Base-by-base conservation (phyloP, 352 stramenopile genomes). In the Phytophthora pini region DNA sequence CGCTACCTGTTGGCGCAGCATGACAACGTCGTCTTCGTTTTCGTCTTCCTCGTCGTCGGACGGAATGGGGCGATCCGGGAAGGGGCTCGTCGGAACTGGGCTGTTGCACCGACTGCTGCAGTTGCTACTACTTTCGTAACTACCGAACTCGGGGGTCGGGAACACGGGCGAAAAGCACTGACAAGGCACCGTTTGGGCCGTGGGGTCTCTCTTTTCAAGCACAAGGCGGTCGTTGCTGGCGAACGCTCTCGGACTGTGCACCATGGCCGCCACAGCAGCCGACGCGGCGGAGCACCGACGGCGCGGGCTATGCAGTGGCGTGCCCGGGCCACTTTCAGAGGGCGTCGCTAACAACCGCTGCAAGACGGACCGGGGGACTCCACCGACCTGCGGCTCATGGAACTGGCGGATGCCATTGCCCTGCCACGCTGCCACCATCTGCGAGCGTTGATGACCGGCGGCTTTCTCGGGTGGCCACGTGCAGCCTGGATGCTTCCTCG, bases 1-100 rank as follows among this genome's bases (percentile, higher is more conserved):
- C 61, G 70, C 66, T 53, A 90, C 79, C 44, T 87, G 77, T 51
- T 89, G 77, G 4, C 78, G 73, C 55, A 92, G 76, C 56, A 74
- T 70, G 40, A 48, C 32, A 26, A 85, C 67, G 43, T 83, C 70
- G 15, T 79, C 70, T 26, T 76, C 72, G 12, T 20, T 54, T 15
- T 75, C 66, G 15, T 70, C 70, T 32, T 68, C 60, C 49, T 76
- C 62, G 24, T 73, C 67, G 59, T 75, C 70, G 5, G 70, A 77
- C 7, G 61, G 48, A 53, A 75, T 68, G 3, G 62, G 54, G 12
- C 64, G 51, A 24, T 79, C 70, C 0, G 32, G 41, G 29, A 73
- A 67, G 3, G 44, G 38, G 54, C 27, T 57, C 44, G 62, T 62
- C 5, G 71, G 67, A 22, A 68, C 56, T 1, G 67, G 62, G 56